phyloP scores from a whole-genome alignment of 495 filamentous ascomycete species.

The Chaetomium fimeti region DNA sequence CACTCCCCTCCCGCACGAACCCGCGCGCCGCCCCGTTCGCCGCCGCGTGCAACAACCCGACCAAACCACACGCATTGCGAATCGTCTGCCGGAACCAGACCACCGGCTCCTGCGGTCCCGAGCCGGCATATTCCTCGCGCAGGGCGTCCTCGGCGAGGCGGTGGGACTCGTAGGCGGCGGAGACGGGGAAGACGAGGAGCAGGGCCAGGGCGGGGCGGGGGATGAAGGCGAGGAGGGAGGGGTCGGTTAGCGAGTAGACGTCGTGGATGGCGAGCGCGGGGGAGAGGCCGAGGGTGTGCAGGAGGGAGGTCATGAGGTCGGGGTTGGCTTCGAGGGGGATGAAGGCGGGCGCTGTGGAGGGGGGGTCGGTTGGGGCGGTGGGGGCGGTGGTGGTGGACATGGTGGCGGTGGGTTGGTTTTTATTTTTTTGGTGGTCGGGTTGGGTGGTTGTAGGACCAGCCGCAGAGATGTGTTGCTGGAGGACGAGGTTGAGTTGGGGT shows the following conservation, averaged over 20 bases:
- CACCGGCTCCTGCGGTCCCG: conserved; percentile 53
- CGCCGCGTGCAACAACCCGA: conserved; percentile 73
- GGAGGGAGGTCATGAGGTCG: conserved; percentile 72
- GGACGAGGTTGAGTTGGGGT: background rate
- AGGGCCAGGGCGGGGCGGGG: conserved; percentile 81
- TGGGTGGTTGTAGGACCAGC: background rate
- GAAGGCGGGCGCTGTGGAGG: conserved; percentile 42
- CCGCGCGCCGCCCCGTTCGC: conserved; percentile 53
- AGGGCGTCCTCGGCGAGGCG: conserved; percentile 64
- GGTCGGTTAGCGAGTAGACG: conserved; percentile 78
- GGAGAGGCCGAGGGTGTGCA: conserved; percentile 73
- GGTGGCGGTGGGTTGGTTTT: background rate
- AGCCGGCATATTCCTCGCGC: conserved; percentile 43
- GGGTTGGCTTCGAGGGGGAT: conserved; percentile 64
- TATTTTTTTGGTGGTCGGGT: conserved; percentile 1
- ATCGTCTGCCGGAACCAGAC: conserved; percentile 89
- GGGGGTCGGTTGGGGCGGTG: conserved; percentile 33
- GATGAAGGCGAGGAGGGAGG: conserved; percentile 73
- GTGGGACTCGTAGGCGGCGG: conserved; percentile 64
- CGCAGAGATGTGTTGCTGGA: background rate
- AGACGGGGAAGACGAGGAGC: conserved; percentile 81
- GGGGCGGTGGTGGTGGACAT: conserved; percentile 22
- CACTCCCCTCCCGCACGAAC: conserved; percentile 45
- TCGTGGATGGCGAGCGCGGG: conserved; percentile 68
- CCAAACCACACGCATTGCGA: conserved; percentile 75